Evolutionary conservation across 2,329 filamentous ascomycete genomes (phyloP).

Genomic region (Dactylellina leptospora): DNA sequence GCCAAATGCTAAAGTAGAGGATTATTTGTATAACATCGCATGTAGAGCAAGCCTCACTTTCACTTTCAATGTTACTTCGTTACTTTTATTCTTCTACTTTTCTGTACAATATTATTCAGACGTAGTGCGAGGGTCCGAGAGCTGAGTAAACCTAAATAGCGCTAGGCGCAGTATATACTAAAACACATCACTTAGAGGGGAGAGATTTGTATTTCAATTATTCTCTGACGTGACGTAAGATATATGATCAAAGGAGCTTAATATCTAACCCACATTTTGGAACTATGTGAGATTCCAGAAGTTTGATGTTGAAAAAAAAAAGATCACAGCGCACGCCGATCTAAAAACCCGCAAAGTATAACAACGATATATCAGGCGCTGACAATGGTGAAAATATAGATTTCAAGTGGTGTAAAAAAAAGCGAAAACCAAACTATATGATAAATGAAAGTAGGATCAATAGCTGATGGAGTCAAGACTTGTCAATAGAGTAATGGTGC

Average conservation of each 20-base stretch:
- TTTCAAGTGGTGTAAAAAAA: no score
- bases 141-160: background rate
- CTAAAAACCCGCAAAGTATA: background rate
- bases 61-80: no score
- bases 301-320: background rate
- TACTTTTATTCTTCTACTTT: no score
- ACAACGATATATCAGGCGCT: no score
- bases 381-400: no score
- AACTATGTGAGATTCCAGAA: background rate
- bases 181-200: no score
- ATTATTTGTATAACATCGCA: no score
- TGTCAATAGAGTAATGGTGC: background rate
- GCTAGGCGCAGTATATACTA: background rate
- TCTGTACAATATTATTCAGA: no score
- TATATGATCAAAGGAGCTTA: background rate
- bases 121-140: no score
- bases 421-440: no score
- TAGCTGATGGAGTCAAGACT: background rate
- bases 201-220: background rate
- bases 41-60: no score
- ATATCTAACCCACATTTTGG: background rate
- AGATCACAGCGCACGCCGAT: background rate
- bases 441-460: no score
- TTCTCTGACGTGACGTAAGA: background rate
- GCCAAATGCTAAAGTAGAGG: constrained; percentile 59